Evolutionary conservation across 2,329 filamentous ascomycete species (phyloP).

Genomic region (Hypoxylon sp.): DNA sequence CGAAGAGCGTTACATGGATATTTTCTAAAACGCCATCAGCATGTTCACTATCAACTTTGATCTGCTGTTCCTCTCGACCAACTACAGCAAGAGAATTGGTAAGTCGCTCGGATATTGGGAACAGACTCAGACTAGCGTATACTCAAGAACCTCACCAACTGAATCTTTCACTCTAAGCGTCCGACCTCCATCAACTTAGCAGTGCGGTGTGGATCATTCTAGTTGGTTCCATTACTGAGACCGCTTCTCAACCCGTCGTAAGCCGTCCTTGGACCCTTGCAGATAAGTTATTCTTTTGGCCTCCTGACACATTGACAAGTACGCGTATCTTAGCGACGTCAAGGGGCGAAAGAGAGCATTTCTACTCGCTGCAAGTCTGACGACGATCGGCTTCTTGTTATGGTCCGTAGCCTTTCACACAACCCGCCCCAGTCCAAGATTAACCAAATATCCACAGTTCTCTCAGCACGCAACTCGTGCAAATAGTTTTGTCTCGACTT

Average conservation of each 20-base stretch:
- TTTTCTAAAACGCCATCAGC: constrained; percentile 22
- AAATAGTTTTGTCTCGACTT: constrained; percentile 22
- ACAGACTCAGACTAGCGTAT: background rate
- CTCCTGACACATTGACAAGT: constrained; percentile 25
- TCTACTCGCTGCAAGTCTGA: constrained; percentile 24
- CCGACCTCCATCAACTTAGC: constrained; percentile 30
- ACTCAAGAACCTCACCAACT: constrained; percentile 6
- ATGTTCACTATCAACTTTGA: constrained; percentile 36
- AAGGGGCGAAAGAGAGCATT: constrained; percentile 27
- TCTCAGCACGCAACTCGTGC: constrained; percentile 21
- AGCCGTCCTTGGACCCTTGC: constrained; percentile 6
- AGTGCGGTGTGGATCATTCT: constrained; percentile 32
- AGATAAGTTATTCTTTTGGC: background rate
- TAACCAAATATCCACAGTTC: constrained; percentile 13
- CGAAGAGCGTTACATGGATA: constrained; percentile 7
- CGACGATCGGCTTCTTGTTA: constrained; percentile 22
- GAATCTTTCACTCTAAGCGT: constrained; percentile 19
- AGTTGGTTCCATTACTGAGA: constrained; percentile 31
- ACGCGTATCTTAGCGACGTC: constrained; percentile 29
- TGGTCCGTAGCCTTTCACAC: constrained; percentile 12
- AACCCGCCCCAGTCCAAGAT: background rate
- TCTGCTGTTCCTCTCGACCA: constrained; percentile 32
- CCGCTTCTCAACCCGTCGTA: constrained; percentile 29
- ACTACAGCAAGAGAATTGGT: constrained; percentile 37
- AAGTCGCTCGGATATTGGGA: constrained; percentile 7